A percentile compares a stretch with the other conserved stretches of the same genome.
Evolutionary conservation across 129 eudicot species (phyloP).

Genomic region (Rutidosis leptorrhynchoides): DNA sequence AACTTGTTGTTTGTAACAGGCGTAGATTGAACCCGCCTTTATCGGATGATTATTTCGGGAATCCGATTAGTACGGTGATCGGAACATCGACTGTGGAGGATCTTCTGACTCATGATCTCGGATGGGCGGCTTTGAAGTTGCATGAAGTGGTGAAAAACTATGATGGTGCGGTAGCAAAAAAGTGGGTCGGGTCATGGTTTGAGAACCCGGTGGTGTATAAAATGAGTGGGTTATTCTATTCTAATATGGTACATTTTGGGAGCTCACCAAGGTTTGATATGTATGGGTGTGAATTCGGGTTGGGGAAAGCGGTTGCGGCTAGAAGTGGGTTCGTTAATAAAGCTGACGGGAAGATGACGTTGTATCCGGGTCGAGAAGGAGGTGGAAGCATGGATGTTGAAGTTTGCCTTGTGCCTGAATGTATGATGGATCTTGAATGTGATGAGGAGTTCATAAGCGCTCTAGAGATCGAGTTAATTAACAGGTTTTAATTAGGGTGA

Average conservation of each 20-base stretch:
- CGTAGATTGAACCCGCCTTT: slow-evolving; percentile 38
- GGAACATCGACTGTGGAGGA: slow-evolving; percentile 26
- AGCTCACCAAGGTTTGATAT: slow-evolving; percentile 42
- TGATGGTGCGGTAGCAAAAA: slow-evolving; percentile 16
- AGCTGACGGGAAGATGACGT: too few species aligned
- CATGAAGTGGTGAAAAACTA: slow-evolving; percentile 26
- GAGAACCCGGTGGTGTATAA: too few species aligned
- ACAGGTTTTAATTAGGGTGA: too few species aligned
- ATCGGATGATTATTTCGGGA: slow-evolving; percentile 38
- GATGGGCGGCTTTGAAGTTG: too few species aligned
- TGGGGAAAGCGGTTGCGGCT: too few species aligned
- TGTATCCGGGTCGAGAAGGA: too few species aligned
- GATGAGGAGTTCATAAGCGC: too few species aligned
- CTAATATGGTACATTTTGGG: slow-evolving; percentile 8
- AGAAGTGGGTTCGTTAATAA: too few species aligned
- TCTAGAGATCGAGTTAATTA: too few species aligned
- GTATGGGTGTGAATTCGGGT: slow-evolving; percentile 43
- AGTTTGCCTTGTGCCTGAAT: too few species aligned
- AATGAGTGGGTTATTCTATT: neutral
- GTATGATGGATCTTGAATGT: too few species aligned
- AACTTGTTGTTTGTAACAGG: slow-evolving; percentile 13
- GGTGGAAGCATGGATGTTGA: too few species aligned
- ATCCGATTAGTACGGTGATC: neutral
- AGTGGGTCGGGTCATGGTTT: slow-evolving; percentile 23
- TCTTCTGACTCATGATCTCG: slow-evolving; percentile 24